Conservation (phyloP, 192 early-diverging fungal species). For the Physocladia obscura region DNA sequence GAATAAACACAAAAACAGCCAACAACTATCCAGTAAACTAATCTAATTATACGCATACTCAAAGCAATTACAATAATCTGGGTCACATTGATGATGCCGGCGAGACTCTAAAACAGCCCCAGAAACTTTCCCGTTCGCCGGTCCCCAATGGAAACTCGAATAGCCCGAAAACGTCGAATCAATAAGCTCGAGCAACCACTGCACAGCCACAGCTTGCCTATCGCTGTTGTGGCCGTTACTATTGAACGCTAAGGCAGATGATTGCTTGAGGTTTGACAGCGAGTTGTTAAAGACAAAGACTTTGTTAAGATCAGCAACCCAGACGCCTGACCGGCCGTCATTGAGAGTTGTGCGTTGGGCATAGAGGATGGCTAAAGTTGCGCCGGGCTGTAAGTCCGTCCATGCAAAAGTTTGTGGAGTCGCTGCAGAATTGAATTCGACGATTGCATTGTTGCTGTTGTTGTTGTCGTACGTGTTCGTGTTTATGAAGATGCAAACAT, state of each 20-base stretch:
- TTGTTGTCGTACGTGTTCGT: not conserved
- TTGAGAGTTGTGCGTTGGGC: not conserved
- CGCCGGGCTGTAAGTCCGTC: conserved; percentile 8
- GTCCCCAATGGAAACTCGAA: not conserved
- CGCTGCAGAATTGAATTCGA: not conserved
- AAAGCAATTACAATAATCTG: too few species aligned
- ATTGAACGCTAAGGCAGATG: not conserved
- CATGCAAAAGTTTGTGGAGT: conserved; percentile 10
- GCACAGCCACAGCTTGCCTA: not conserved
- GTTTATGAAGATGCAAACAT: conserved; percentile 9
- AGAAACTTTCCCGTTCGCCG: too few species aligned
- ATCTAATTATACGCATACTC: too few species aligned
- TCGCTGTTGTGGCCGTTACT: not conserved
- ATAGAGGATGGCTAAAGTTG: conserved; percentile 13
- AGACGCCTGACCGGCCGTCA: not conserved
- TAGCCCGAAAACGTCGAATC: not conserved
- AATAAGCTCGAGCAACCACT: not conserved
- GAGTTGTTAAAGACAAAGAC: not conserved
- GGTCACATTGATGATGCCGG: too few species aligned
- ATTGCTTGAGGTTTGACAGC: not conserved
- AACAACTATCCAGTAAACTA: too few species aligned
- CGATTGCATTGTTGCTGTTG: not conserved
- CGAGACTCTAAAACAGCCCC: too few species aligned
- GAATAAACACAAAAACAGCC: too few species aligned
- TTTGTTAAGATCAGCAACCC: not conserved